Evolutionary conservation across 2,329 filamentous ascomycete genomes (phyloP), one percentile per base, ranked within the genome.

Genomic region (Madurella mycetomatis): DNA sequence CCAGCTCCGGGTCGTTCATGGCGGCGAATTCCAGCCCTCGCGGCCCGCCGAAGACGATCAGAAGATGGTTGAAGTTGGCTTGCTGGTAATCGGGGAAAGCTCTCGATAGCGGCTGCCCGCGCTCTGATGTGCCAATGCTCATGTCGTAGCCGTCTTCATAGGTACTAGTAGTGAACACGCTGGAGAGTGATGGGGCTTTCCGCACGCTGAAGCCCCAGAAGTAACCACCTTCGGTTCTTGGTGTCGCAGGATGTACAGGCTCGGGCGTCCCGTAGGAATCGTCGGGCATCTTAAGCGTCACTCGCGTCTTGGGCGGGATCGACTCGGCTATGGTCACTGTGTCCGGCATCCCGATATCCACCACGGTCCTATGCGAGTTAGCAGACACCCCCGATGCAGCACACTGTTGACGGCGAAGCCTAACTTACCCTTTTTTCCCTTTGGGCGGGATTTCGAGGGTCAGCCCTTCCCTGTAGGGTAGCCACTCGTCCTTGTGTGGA

Each of bases 121-220:
- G 83, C 72, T 95, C 90, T 2, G 88, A 92, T 0, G 90, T 95
- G 15, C 90, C 90, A 61, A 95, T 84, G 62, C 85, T 89, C 53
- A 92, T 63, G 69, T 95, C 89, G 70, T 95, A 95, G 12, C 90
- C 90, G 44, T 82, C 83, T 53, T 88, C 83, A 66, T 82, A 90
- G 0, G 83, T 79, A 60, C 83, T 85, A 67, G 92, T 88, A 4
- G 88, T 91, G 65, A 92, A 91, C 8, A 95, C 83, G 5, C 79
- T 74, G 5, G 87, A 87, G 5, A 95, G 77, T 2, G 82, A 85
- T 4, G 70, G 65, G 37, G 85, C 85, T 57, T 79, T 82, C 25
- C 90, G 82, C 3, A 91, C 83, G 9, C 75, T 79, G 69, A 87
- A 95, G 44, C 90, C 90, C 90, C 90, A 95, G 72, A 92, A 95